Conservation (phyloP, 768 basidiomycete genomes). For the Leccinum subgranulosum region DNA sequence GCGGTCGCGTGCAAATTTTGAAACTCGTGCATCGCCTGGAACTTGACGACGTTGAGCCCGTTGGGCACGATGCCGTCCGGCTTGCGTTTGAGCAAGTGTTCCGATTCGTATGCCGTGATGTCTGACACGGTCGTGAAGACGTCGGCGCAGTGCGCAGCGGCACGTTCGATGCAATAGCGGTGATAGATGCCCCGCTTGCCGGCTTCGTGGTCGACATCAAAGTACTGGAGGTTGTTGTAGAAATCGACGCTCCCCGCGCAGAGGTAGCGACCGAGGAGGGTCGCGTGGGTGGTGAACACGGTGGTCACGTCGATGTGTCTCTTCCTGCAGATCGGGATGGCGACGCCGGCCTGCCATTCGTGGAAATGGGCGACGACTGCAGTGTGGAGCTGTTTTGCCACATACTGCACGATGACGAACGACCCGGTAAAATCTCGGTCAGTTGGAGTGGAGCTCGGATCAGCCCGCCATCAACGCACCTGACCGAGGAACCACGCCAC, state of each 20-base stretch:
- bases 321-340: conserved; percentile 92
- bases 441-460: conserved; percentile 4
- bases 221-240: conserved; percentile 99
- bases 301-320: conserved; percentile 98
- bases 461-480: conserved; percentile 44
- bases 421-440: conserved; percentile 6
- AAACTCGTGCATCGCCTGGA: conserved; percentile 99
- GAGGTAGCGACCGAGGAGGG: conserved; percentile 95
- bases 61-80: conserved; percentile 97
- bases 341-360: conserved; percentile 98
- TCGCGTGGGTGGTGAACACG: conserved; percentile 98
- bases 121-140: conserved; percentile 98
- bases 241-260: conserved; percentile 98
- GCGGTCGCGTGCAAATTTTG: conserved; percentile 90
- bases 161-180: conserved; percentile 95
- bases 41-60: conserved; percentile 97
- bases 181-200: conserved; percentile 99
- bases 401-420: conserved; percentile 53
- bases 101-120: conserved; percentile 96
- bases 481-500: conserved; percentile 99
- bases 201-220: conserved; percentile 99
- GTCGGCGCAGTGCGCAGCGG: conserved; percentile 91
- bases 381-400: conserved; percentile 71
- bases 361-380: conserved; percentile 98
- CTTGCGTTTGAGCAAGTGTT: conserved; percentile 95